Percentiles rank a stretch among this genome's conserved stretches.
Conservation (phyloP, 208 protist species). For the Crithidia expoeki region DNA sequence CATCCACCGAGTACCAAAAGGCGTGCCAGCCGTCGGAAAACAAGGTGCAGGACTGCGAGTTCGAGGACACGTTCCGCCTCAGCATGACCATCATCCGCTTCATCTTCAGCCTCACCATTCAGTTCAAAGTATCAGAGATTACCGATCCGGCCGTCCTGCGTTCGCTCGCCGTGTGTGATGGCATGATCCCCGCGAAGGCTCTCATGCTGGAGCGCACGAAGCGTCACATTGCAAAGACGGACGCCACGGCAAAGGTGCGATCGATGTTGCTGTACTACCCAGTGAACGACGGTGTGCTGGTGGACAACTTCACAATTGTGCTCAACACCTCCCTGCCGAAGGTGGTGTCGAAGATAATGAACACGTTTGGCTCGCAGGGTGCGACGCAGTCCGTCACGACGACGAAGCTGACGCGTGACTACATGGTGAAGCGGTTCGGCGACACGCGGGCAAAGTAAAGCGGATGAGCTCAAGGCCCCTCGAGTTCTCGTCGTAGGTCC, state of each 20-base stretch:
- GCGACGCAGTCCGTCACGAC: constrained; percentile 74
- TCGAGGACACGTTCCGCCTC: constrained; percentile 77
- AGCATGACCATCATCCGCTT: constrained; percentile 77
- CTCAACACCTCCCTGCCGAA: constrained; percentile 85
- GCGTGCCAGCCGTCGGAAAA: constrained; percentile 76
- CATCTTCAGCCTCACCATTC: constrained; percentile 86
- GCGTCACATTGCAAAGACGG: constrained; percentile 68
- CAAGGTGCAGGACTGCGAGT: constrained; percentile 66
- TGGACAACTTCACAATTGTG: constrained; percentile 83
- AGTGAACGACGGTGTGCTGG: constrained; percentile 82
- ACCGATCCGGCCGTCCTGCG: constrained; percentile 58
- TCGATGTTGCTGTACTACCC: constrained; percentile 89
- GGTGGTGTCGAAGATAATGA: constrained; percentile 76
- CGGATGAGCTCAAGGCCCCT: background rate
- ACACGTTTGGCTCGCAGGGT: constrained; percentile 83
- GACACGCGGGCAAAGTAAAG: constrained; percentile 41
- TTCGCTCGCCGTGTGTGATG: constrained; percentile 62
- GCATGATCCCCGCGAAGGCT: constrained; percentile 75
- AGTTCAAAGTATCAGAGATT: constrained; percentile 87
- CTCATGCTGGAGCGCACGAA: constrained; percentile 91
- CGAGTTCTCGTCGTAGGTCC: background rate
- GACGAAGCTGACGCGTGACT: constrained; percentile 78
- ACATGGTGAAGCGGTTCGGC: constrained; percentile 65
- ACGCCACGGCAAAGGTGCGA: constrained; percentile 88
- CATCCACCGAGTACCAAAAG: constrained; percentile 80